These are phyloP conservation scores for Dipteronia sinensis DNA, from an alignment of 345 rosid genomes.

Conservation along the genomic window DNA sequence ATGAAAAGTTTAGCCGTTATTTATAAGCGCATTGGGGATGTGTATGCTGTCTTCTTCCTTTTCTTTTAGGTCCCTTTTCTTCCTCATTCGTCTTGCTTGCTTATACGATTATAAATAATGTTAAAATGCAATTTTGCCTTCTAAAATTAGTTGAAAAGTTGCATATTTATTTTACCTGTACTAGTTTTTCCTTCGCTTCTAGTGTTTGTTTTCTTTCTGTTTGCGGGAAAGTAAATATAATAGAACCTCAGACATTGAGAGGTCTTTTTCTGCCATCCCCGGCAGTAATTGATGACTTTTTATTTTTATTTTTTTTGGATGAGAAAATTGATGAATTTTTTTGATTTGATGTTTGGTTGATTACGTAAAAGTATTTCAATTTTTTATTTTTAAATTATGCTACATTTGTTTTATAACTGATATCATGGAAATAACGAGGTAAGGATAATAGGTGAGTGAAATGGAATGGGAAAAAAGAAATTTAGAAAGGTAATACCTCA, in stretches of 20 bases:
- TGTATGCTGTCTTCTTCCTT: background rate
- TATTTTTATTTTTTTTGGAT: no score
- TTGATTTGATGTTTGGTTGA: background rate
- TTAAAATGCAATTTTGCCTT: constrained; percentile 5
- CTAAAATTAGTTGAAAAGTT: background rate
- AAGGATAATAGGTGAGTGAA: no score
- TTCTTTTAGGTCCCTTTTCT: no score
- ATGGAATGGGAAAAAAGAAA: no score
- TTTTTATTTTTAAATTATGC: background rate
- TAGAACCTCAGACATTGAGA: background rate
- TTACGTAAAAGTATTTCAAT: background rate
- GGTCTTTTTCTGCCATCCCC: background rate
- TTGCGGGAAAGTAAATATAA: no score
- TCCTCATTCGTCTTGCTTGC: background rate
- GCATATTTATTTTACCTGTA: background rate
- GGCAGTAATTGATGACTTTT: background rate
- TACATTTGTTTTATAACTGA: no score
- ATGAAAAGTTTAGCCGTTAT: constrained; percentile 17
- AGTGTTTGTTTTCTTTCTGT: background rate
- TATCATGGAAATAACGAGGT: no score
- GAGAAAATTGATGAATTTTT: background rate
- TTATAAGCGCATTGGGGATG: constrained; percentile 13
- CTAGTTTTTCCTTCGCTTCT: background rate
- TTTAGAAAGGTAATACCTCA: no score
- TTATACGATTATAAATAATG: constrained; percentile 7